Base-by-base conservation (phyloP, 2,329 filamentous ascomycete genomes). In the Fusarium sp. region DNA sequence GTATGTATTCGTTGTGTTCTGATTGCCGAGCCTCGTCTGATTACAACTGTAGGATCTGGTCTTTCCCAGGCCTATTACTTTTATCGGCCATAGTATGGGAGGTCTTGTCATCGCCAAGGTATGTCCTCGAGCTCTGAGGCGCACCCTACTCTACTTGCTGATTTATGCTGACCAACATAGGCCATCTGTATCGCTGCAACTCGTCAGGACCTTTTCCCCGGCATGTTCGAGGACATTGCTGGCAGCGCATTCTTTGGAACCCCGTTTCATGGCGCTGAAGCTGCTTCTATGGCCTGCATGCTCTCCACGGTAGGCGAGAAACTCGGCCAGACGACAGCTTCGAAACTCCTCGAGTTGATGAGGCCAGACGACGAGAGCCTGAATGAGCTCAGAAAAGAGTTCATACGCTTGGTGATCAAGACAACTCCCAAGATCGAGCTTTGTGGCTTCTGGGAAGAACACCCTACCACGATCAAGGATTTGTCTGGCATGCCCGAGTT, bases 31-130 rank as follows among this genome's bases (percentile, higher is more conserved):
- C 4, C 0, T 15, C 3, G 1, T 7, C 31, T 65, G 6, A 61
- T 32, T 15, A 13, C 9, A 2, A 17, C 1, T 1, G 3, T 8
- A 63, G 61, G 31, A 48, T 9, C 19, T 41, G 13, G 19, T n/a
- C 14, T 37, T 36, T 31, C 31, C 71, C 25, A 70, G 76, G 3
- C 78, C 78, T 1, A 76, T 80, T 9, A 72, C 78, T 0, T 77
- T 80, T 32, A 75, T 80, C 13, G 77, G 76, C 0, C 78, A 79
- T 33, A 77, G 76, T 17, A 80, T 79, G 78, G 78, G 78, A 9
- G 78, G 78, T 7, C 67, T 79, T 6, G 77, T 79, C 1, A 72
- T 79, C 29, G 76, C 78, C 10, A 79, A 79, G 61, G 78, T 75
- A 13, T 51, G 48, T 19, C 0, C 42, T 27, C 32, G 2, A 10